These are phyloP conservation scores for Exophiala alcalophila DNA, from an alignment of 2,329 filamentous ascomycete species.

Conservation along the genomic window DNA sequence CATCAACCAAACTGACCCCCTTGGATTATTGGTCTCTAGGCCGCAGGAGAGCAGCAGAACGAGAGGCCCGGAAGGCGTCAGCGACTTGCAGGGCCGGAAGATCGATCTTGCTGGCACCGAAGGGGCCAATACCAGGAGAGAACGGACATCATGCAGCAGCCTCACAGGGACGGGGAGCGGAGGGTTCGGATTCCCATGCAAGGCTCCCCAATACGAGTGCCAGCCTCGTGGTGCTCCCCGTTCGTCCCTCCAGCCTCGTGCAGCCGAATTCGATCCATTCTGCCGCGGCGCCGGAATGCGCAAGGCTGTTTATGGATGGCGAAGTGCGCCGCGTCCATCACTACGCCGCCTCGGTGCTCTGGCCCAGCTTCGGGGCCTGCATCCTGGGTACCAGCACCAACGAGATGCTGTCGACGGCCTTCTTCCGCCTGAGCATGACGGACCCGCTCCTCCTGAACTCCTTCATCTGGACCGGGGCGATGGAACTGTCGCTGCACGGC, in stretches of 20 bases:
- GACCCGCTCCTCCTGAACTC: slow-evolving; percentile 14
- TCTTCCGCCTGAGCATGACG: slow-evolving; percentile 16
- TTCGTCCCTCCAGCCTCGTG: no score
- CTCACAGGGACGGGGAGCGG: no score
- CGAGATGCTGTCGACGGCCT: slow-evolving; percentile 11
- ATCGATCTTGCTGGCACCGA: slow-evolving; percentile 2
- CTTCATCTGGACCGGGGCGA: slow-evolving; percentile 14
- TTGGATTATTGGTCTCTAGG: slow-evolving; percentile 3
- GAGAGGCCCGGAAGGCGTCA: slow-evolving; percentile 10
- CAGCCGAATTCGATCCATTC: no score
- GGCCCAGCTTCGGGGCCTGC: slow-evolving; percentile 13
- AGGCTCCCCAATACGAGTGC: background rate
- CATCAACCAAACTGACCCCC: background rate
- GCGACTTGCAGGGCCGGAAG: slow-evolving; percentile 4
- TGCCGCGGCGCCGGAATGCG: background rate
- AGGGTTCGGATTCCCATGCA: no score
- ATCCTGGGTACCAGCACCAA: slow-evolving; percentile 11
- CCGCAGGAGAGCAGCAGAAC: slow-evolving; percentile 13
- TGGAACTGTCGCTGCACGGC: slow-evolving; percentile 18
- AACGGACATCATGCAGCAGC: no score
- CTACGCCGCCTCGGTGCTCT: slow-evolving; percentile 9
- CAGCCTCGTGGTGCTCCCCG: no score
- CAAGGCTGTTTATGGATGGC: slow-evolving; percentile 4
- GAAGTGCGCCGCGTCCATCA: slow-evolving; percentile 7
- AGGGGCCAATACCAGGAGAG: background rate